Conservation (phyloP, 352 stramenopile species). For the Plasmopara viticola region DNA sequence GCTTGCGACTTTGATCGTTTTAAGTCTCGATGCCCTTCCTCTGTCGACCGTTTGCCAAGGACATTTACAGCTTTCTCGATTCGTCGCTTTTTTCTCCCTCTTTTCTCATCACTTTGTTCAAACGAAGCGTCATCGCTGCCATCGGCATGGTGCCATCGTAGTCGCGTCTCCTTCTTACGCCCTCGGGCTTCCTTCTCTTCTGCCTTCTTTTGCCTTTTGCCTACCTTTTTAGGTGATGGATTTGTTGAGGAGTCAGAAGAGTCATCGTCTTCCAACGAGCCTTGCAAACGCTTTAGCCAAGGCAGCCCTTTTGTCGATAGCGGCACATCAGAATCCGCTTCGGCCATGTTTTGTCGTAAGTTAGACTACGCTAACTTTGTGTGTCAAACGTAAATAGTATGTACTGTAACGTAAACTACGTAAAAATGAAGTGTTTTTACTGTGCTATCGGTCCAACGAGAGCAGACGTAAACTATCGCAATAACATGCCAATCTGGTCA, state of each 20-base stretch:
- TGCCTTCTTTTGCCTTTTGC: neutral
- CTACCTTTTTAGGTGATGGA: constrained; percentile 1
- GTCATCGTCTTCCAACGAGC: constrained; percentile 20
- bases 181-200: constrained; percentile 1
- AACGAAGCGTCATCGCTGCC: constrained; percentile 4
- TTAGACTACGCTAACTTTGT: constrained; percentile 6
- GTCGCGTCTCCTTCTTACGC: constrained; percentile 8
- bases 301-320: constrained; percentile 9
- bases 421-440: neutral
- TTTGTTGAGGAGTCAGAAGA: constrained; percentile 19
- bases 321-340: constrained; percentile 1
- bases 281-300: constrained; percentile 24
- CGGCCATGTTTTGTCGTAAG: constrained; percentile 2
- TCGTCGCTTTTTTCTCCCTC: neutral
- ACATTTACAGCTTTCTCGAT: constrained; percentile 4
- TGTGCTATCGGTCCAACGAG: too few species aligned
- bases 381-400: neutral
- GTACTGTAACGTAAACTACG: neutral
- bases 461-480: too few species aligned
- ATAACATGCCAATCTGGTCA: too few species aligned
- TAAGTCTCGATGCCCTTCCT: neutral
- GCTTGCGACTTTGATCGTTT: constrained; percentile 2
- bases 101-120: neutral
- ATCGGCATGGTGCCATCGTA: neutral
- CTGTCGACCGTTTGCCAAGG: constrained; percentile 3